Conservation (phyloP, 1,139 yeast genomes). For the Saccharomyces hybrid region DNA sequence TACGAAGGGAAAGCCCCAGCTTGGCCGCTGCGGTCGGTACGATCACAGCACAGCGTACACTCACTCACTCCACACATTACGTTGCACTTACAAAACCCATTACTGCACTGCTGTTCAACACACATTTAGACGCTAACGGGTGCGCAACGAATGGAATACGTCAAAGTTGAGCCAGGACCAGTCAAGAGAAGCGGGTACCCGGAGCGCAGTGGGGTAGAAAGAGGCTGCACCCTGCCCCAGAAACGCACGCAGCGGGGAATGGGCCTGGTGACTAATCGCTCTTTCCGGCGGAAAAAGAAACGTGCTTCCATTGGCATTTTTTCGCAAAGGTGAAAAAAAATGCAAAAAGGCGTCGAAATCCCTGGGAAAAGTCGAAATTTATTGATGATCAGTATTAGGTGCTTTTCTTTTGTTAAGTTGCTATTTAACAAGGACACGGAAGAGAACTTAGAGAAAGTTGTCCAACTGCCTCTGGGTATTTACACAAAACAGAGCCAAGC, state of each 20-base stretch:
- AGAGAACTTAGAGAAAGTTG: background rate
- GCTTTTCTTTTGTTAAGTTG: background rate
- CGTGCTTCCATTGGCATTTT: background rate
- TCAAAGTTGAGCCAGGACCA: background rate
- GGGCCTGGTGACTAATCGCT: background rate
- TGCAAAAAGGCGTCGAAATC: background rate
- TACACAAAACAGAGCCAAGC: background rate
- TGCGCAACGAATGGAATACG: background rate
- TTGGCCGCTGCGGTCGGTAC: too few relatives aligned
- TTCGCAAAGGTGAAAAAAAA: background rate
- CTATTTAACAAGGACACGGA: background rate
- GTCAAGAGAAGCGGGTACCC: too few relatives aligned
- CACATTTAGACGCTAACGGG: background rate
- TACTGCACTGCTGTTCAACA: too few relatives aligned
- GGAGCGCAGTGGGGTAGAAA: background rate
- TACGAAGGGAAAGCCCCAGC: too few relatives aligned
- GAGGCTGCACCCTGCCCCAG: background rate
- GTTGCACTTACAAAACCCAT: too few relatives aligned
- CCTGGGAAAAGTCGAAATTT: background rate
- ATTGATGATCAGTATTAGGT: background rate
- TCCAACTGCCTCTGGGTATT: background rate
- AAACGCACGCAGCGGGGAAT: background rate
- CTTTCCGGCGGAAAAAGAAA: background rate
- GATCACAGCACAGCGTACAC: too few relatives aligned
- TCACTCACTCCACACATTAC: too few relatives aligned